These are phyloP conservation scores for Erigeron philadelphicus DNA, from an alignment of 140 eudicot genomes.

Conservation along the genomic window DNA sequence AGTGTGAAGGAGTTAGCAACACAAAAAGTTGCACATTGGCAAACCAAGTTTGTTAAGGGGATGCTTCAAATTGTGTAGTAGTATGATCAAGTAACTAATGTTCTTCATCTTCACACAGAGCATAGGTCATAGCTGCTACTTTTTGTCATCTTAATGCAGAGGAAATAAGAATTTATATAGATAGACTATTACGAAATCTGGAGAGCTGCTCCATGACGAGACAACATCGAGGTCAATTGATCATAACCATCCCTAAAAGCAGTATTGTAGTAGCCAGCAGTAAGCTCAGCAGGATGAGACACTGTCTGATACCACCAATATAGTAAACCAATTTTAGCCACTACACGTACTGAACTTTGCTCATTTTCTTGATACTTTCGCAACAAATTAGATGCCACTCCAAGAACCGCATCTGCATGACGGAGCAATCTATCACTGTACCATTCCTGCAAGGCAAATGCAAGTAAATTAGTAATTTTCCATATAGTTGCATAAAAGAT, in stretches of 20 bases:
- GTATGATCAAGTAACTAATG: background rate
- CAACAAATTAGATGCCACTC: slow-evolving; percentile 45
- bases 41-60: slow-evolving; percentile 8
- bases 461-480: slow-evolving; percentile 15
- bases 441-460: slow-evolving; percentile 51
- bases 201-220: slow-evolving; percentile 59
- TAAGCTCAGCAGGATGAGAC: slow-evolving; percentile 68
- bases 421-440: slow-evolving; percentile 53
- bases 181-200: slow-evolving; percentile 47
- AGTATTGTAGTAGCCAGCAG: slow-evolving; percentile 74
- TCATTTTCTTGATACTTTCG: slow-evolving; percentile 41
- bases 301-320: slow-evolving; percentile 70
- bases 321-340: slow-evolving; percentile 53
- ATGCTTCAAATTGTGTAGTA: background rate
- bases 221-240: slow-evolving; percentile 51
- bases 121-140: background rate
- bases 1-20: background rate
- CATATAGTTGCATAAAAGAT: slow-evolving; percentile 13
- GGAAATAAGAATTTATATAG: background rate
- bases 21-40: background rate
- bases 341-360: slow-evolving; percentile 39
- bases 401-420: slow-evolving; percentile 65
- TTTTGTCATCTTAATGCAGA: background rate
- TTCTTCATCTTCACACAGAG: too few relatives aligned
- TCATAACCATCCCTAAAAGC: slow-evolving; percentile 63